Evolutionary conservation across 257 asterid species (phyloP).

Genomic region (Nicotiana attenuata): DNA sequence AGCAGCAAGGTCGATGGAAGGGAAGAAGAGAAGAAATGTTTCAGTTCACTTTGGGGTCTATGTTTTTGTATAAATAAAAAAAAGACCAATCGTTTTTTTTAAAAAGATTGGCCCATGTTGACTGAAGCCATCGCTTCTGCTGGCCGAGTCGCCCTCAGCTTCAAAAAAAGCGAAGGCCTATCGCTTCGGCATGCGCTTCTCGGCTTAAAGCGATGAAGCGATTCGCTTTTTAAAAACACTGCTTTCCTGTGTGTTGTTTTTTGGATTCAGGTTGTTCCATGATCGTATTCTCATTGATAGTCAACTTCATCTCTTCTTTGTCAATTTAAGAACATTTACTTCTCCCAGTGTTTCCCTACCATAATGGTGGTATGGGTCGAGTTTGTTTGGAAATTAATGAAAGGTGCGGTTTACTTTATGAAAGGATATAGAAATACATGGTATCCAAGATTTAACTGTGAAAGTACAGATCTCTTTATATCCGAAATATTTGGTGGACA

Average conservation of each 20-base stretch:
- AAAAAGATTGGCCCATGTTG: too few relatives aligned
- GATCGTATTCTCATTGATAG: not conserved
- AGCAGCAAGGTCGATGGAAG: too few relatives aligned
- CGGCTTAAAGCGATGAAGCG: too few relatives aligned
- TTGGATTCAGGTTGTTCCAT: conserved; percentile 1
- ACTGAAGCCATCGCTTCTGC: too few relatives aligned
- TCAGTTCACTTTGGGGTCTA: too few relatives aligned
- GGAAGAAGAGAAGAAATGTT: too few relatives aligned
- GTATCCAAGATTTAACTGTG: not conserved
- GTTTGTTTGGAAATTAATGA: not conserved
- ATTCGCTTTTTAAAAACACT: too few relatives aligned
- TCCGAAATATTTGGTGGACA: not conserved
- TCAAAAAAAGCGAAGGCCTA: too few relatives aligned
- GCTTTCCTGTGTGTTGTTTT: not conserved
- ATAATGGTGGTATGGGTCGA: not conserved
- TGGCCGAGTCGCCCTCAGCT: too few relatives aligned
- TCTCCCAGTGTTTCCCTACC: not conserved
- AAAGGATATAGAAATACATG: not conserved
- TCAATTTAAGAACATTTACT: not conserved
- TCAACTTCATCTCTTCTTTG: not conserved
- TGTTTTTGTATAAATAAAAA: too few relatives aligned
- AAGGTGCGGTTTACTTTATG: not conserved
- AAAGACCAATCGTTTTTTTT: too few relatives aligned
- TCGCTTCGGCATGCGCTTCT: too few relatives aligned
- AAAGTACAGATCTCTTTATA: not conserved